These are phyloP conservation scores for Rhododendron ovatum DNA, from an alignment of 148 eudicot genomes.

Conservation along the genomic window DNA sequence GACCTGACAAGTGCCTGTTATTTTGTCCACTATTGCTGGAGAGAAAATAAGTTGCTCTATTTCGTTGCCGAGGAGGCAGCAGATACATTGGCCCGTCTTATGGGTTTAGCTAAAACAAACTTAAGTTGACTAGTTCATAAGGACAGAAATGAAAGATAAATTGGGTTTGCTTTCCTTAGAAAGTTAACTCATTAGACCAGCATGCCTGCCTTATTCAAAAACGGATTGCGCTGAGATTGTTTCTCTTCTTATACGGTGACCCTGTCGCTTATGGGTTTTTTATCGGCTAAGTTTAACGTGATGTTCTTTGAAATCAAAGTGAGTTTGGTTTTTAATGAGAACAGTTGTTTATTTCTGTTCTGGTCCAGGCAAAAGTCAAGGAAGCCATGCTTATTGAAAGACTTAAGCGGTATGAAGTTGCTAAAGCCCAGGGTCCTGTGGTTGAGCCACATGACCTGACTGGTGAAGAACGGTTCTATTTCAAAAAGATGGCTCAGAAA, in stretches of 20 bases:
- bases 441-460: constrained; percentile 66
- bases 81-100: not conserved
- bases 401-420: constrained; percentile 77
- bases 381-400: constrained; percentile 73
- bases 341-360: constrained; percentile 3
- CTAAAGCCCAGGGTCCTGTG: constrained; percentile 67
- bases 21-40: not conserved
- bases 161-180: not conserved
- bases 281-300: not conserved
- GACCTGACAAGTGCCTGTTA: not conserved
- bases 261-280: not conserved
- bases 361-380: constrained; percentile 71
- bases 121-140: not conserved
- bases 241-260: not conserved
- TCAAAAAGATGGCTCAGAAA: constrained; percentile 94
- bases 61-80: not conserved
- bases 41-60: not conserved
- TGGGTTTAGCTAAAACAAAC: not conserved
- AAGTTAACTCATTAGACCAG: not conserved
- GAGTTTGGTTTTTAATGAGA: not conserved
- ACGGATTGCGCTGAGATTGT: not conserved
- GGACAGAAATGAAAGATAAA: not conserved
- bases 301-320: not conserved
- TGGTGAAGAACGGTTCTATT: constrained; percentile 83
- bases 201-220: not conserved